Conservation (phyloP, 2,329 filamentous ascomycete species). For the Beauveria asiatica region DNA sequence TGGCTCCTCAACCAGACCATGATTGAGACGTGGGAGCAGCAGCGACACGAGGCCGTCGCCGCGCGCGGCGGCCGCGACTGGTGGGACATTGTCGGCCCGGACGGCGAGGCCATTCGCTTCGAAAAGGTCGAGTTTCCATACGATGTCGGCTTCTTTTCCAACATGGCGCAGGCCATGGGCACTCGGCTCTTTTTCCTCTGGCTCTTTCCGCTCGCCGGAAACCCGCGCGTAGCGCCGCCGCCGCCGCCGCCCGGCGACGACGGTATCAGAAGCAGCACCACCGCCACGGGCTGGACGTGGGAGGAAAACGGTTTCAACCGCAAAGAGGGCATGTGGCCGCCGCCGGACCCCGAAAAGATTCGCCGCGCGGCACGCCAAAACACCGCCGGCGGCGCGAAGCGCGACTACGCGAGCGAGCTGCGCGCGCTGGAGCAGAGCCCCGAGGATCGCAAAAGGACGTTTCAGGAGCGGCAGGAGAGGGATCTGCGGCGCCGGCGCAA, state of each 20-base stretch:
- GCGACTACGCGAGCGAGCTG: constrained; percentile 26
- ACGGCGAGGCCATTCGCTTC: constrained; percentile 38
- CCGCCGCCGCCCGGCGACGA: constrained; percentile 27
- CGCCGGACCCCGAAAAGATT: constrained; percentile 52
- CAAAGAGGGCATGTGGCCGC: constrained; percentile 51
- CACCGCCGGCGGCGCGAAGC: constrained; percentile 28
- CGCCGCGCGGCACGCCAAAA: constrained; percentile 32
- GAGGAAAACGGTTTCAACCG: constrained; percentile 73
- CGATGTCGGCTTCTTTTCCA: constrained; percentile 66
- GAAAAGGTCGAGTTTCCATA: constrained; percentile 71
- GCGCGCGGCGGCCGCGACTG: constrained; percentile 37
- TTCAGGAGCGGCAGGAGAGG: constrained; percentile 39
- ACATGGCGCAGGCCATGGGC: constrained; percentile 70
- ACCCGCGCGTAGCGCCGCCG: constrained; percentile 31
- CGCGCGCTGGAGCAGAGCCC: constrained; percentile 28
- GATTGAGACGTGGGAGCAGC: constrained; percentile 71
- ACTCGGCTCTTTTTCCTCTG: constrained; percentile 56
- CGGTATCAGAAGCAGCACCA: neutral
- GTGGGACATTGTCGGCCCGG: constrained; percentile 31
- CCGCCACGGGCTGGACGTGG: constrained; percentile 47
- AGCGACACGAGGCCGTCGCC: constrained; percentile 52
- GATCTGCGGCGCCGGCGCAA: constrained; percentile 33
- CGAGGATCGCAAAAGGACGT: constrained; percentile 40
- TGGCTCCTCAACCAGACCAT: constrained; percentile 66
- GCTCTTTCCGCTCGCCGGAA: constrained; percentile 58